phyloP scores from a whole-genome alignment of 2,329 filamentous ascomycete species.

The Penicillium sp. region DNA sequence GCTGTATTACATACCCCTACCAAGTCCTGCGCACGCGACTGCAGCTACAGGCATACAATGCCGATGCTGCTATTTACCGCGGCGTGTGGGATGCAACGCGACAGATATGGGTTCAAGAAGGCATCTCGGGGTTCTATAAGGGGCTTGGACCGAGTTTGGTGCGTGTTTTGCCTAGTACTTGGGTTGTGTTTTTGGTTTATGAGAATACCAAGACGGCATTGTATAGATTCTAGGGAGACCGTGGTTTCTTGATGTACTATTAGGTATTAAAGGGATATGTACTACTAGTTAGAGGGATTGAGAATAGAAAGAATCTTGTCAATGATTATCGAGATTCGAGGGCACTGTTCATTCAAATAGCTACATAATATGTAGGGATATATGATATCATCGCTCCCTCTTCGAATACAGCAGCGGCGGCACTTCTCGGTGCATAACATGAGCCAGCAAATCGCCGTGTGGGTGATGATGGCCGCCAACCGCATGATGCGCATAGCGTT shows the following conservation, averaged over 20 bases:
- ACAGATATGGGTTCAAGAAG: slow-evolving; percentile 76
- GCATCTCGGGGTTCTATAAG: slow-evolving; percentile 81
- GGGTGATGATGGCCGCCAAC: neutral
- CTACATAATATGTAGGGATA: neutral
- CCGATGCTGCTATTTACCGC: slow-evolving; percentile 62
- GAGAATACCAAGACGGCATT: slow-evolving; percentile 78
- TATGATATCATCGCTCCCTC: slow-evolving; percentile 2
- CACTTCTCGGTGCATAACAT: slow-evolving; percentile 9
- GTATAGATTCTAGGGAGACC: slow-evolving; percentile 46
- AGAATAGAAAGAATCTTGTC: neutral
- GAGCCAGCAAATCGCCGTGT: slow-evolving; percentile 1
- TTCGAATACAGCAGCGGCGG: slow-evolving; percentile 9
- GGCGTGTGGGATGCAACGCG: slow-evolving; percentile 66
- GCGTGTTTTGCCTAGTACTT: slow-evolving; percentile 87
- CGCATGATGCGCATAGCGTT: slow-evolving; percentile 6
- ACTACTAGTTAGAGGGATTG: neutral
- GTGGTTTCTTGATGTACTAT: too few species aligned
- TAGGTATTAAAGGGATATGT: neutral
- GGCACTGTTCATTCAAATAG: neutral
- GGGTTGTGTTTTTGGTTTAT: slow-evolving; percentile 95
- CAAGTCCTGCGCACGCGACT: slow-evolving; percentile 85
- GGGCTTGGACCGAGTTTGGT: slow-evolving; percentile 85
- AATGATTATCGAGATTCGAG: neutral
- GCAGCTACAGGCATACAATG: slow-evolving; percentile 80
- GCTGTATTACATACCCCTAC: slow-evolving; percentile 89